These are phyloP conservation scores for Cafeteria roenbergensis DNA, from an alignment of 108 stramenopile species.

Conservation along the genomic window DNA sequence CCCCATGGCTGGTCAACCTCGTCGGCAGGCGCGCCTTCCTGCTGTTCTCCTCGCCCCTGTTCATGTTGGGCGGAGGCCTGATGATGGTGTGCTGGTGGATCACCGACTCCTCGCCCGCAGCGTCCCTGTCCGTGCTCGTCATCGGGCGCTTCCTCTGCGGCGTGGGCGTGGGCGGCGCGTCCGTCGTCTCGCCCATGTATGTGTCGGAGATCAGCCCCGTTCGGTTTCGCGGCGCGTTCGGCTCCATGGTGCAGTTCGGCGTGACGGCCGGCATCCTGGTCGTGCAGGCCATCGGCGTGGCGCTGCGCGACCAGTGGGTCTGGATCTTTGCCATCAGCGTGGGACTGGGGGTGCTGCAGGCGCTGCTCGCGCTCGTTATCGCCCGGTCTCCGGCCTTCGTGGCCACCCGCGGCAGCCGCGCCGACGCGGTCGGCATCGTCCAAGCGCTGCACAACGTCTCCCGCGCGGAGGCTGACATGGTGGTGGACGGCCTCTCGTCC, in stretches of 20 bases:
- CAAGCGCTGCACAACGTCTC: background rate
- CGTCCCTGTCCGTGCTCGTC: constrained; percentile 56
- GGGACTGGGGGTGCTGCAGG: constrained; percentile 54
- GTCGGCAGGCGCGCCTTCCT: background rate
- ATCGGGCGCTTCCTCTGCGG: constrained; percentile 71
- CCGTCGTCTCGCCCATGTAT: constrained; percentile 84
- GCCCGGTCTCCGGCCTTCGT: constrained; percentile 78
- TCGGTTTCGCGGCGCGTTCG: constrained; percentile 75
- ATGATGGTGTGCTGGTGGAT: background rate
- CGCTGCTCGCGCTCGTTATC: constrained; percentile 61
- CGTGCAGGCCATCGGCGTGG: constrained; percentile 59
- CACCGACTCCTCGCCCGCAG: constrained; percentile 25
- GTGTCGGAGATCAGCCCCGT: constrained; percentile 81
- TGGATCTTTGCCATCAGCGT: constrained; percentile 65
- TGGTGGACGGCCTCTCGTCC: background rate
- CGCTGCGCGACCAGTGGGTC: constrained; percentile 46
- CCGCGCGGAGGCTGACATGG: background rate
- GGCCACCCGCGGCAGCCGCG: constrained; percentile 41
- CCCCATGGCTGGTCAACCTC: background rate
- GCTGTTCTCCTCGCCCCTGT: background rate
- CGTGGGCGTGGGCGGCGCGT: constrained; percentile 66
- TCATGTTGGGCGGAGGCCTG: background rate
- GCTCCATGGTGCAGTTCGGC: constrained; percentile 88
- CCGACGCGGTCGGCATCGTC: background rate
- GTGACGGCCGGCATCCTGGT: constrained; percentile 78